Evolutionary conservation across 2,329 filamentous ascomycete species (phyloP).

Genomic region (Cryoendolithus antarcticus): DNA sequence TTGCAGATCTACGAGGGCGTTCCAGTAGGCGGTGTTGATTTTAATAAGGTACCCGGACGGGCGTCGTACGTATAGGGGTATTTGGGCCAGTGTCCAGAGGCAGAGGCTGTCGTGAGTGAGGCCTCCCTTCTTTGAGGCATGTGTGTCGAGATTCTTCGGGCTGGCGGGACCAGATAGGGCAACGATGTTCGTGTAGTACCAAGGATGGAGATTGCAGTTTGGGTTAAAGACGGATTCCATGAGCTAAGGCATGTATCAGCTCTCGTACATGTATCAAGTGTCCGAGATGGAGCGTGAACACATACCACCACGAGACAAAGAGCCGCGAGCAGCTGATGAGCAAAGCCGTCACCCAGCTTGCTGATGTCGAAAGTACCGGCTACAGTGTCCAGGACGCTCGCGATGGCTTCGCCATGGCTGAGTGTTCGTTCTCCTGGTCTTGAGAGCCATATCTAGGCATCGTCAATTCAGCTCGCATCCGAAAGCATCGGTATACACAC

Average conservation of each 20-base stretch:
- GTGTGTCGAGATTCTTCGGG: not conserved
- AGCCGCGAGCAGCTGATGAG: constrained; percentile 2
- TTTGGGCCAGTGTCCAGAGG: not conserved
- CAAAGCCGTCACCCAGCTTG: constrained; percentile 1
- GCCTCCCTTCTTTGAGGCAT: not conserved
- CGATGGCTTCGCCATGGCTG: constrained; percentile 3
- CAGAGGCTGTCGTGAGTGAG: constrained; percentile 1
- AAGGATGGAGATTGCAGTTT: constrained; percentile 2
- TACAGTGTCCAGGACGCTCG: constrained; percentile 2
- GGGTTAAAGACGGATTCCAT: constrained; percentile 3
- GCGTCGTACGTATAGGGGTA: constrained; percentile 1
- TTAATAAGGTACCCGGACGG: not conserved
- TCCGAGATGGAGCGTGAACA: not conserved
- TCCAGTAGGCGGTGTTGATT: constrained; percentile 1
- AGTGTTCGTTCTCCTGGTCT: constrained; percentile 2
- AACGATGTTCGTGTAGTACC: constrained; percentile 2
- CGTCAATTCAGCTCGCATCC: not conserved
- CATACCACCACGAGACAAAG: constrained; percentile 4
- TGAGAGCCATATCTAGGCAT: not conserved
- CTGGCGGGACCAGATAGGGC: not conserved
- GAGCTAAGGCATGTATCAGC: not conserved
- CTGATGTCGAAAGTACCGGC: constrained; percentile 2
- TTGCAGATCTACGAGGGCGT: constrained; percentile 1
- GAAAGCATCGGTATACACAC: constrained; percentile 1
- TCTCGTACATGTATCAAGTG: not conserved